phyloP scores from a whole-genome alignment of 495 filamentous ascomycete species.

The Penicillium coffeae region DNA sequence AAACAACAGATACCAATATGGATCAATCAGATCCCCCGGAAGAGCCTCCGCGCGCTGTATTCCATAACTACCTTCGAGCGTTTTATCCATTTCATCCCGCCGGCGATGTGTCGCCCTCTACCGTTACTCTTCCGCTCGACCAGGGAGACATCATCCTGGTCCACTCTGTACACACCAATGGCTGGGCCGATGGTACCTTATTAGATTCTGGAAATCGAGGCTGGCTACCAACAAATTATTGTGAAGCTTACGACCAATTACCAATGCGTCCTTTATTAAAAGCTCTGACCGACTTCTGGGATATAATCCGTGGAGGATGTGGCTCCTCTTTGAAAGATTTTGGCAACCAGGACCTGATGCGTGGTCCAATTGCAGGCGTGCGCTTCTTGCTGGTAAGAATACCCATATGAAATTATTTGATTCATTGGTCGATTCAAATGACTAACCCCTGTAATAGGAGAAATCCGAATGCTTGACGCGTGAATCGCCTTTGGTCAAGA shows the following conservation, averaged over 20 bases:
- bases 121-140: slow-evolving; percentile 83
- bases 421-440: neutral
- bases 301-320: slow-evolving; percentile 70
- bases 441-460: slow-evolving; percentile 55
- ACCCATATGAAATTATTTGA: too few species aligned
- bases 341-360: slow-evolving; percentile 83
- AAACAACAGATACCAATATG: slow-evolving; percentile 45
- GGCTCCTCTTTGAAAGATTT: slow-evolving; percentile 66
- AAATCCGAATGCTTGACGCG: slow-evolving; percentile 81
- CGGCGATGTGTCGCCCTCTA: slow-evolving; percentile 64
- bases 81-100: slow-evolving; percentile 89
- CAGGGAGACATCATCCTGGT: slow-evolving; percentile 90
- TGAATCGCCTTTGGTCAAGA: slow-evolving; percentile 68
- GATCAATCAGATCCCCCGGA: slow-evolving; percentile 39
- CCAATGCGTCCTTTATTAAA: slow-evolving; percentile 81
- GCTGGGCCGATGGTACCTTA: slow-evolving; percentile 98
- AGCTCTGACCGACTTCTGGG: slow-evolving; percentile 88
- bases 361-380: slow-evolving; percentile 89
- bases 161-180: slow-evolving; percentile 96
- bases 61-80: slow-evolving; percentile 94
- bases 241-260: slow-evolving; percentile 85
- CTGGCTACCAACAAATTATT: slow-evolving; percentile 98
- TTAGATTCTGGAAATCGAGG: slow-evolving; percentile 82
- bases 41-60: slow-evolving; percentile 57
- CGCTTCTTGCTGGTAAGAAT: slow-evolving; percentile 82